Conservation (phyloP, 805 yeast genomes). For the Saturnispora silvae region DNA sequence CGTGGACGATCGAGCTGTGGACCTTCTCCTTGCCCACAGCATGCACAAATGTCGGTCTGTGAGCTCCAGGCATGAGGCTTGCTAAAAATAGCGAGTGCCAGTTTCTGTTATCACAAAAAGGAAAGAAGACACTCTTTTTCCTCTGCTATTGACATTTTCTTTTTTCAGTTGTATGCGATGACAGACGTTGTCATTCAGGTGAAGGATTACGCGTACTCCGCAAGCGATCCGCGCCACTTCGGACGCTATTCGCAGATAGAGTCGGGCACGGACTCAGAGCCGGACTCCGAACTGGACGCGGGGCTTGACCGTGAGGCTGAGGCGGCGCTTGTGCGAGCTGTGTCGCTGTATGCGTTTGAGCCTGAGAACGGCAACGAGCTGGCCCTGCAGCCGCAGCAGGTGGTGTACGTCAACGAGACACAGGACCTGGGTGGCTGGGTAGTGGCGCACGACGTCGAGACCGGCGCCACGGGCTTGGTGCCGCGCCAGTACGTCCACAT, state of each 20-base stretch:
- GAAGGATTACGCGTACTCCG: conserved; percentile 75
- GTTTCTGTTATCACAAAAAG: background rate
- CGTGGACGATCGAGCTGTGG: too few relatives aligned
- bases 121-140: background rate
- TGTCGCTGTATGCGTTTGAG: conserved; percentile 78
- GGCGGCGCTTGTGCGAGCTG: conserved; percentile 35
- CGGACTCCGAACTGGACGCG: conserved; percentile 1
- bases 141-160: background rate
- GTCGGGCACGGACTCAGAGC: conserved; percentile 7
- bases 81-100: background rate
- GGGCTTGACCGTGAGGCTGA: conserved; percentile 12
- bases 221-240: conserved; percentile 56
- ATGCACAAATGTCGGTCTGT: conserved; percentile 57
- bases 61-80: conserved; percentile 51
- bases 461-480: conserved; percentile 81
- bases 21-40: conserved; percentile 41
- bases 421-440: conserved; percentile 61
- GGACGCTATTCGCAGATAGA: conserved; percentile 28
- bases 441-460: conserved; percentile 71
- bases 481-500: conserved; percentile 89
- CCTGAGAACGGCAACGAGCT: conserved; percentile 96
- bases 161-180: background rate
- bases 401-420: conserved; percentile 67
- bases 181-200: conserved; percentile 18
- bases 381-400: conserved; percentile 66